Base-by-base conservation (phyloP, 2,329 filamentous ascomycete species). In the Epichloe hybrida region DNA sequence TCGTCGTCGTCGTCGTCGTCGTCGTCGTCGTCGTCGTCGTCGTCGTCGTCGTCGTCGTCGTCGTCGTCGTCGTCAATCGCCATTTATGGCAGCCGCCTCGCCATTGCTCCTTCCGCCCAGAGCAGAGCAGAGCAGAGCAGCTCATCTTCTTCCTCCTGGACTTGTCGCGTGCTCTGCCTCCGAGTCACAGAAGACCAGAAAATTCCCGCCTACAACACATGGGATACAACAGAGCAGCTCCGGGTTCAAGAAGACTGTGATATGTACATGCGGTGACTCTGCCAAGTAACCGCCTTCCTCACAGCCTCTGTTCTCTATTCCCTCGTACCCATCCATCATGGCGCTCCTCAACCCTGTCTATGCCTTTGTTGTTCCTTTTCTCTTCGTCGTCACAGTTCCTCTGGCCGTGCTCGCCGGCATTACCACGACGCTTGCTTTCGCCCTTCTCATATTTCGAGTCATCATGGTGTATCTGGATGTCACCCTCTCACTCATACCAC, bases 391-490 rank as follows among this genome's bases (percentile, higher is more conserved):
- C 59, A 81, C 80, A 21, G 66, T 84, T 12, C 82, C 83, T 8
- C 72, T 86, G 49, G 73, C 79, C 57, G 61, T 84, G 47, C 75
- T 81, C 50, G 83, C 83, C 49, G 75, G 73, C 55, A 66, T 84
- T 55, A 86, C 83, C 35, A 80, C 81, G 50, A 73, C 72, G 4
- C 57, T 84, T 46, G 80, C 83, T 39, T 77, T 83, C 55, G 70
- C 75, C 38, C 70, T 83, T 37, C 73, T 86, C 46, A 72, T 79
- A 59, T 66, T 83, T 54, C 75, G 81, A 23, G 74, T 82, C 23
- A 67, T 76, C 44, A 61, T 83, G 48, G 75, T 84, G 51, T 85
- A 84, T 60, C 65, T 83, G 53, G 80, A 85, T 59, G 70, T 86
- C 48, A 75, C 71, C 42, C 63, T 79, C 20, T 77, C 77, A 7